Conservation (phyloP, 768 basidiomycete species). For the Gloeophyllum trabeum region DNA sequence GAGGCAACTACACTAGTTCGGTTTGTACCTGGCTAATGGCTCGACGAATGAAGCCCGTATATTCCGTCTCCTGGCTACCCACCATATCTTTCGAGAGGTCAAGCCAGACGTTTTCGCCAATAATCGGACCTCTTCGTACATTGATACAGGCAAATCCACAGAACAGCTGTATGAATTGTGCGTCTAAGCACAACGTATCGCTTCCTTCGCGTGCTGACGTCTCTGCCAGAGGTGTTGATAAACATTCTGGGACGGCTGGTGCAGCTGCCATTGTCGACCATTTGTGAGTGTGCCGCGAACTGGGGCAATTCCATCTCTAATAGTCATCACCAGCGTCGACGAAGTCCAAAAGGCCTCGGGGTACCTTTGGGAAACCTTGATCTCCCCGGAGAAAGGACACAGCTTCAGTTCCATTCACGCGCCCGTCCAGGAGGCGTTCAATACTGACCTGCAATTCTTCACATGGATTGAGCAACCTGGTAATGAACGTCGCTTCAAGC, state of each 20-base stretch:
- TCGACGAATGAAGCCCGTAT: not conserved
- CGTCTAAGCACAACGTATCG: not conserved
- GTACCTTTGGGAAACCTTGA: not conserved
- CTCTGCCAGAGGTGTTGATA: not conserved
- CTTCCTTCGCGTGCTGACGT: not conserved
- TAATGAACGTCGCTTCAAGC: not conserved
- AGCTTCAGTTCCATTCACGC: not conserved
- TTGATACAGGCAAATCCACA: slow-evolving; percentile 22
- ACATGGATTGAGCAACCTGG: slow-evolving; percentile 2
- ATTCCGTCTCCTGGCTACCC: slow-evolving; percentile 24
- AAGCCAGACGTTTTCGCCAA: slow-evolving; percentile 25
- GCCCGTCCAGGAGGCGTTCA: not conserved
- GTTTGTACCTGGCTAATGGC: not conserved
- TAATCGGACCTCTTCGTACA: slow-evolving; percentile 23
- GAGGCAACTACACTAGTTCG: not conserved
- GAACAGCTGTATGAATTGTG: slow-evolving; percentile 7
- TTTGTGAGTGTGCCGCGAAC: slow-evolving; percentile 4
- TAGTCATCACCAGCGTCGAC: slow-evolving; percentile 3
- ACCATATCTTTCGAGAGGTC: slow-evolving; percentile 27
- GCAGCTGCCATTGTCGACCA: slow-evolving; percentile 11
- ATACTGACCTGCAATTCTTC: not conserved
- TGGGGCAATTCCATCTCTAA: not conserved
- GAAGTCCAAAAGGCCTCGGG: slow-evolving; percentile 3
- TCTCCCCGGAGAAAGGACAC: not conserved
- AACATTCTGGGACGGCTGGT: slow-evolving; percentile 9